These are phyloP conservation scores for Talaromyces nanjingensis DNA, from an alignment of 495 filamentous ascomycete species.

Conservation along the genomic window DNA sequence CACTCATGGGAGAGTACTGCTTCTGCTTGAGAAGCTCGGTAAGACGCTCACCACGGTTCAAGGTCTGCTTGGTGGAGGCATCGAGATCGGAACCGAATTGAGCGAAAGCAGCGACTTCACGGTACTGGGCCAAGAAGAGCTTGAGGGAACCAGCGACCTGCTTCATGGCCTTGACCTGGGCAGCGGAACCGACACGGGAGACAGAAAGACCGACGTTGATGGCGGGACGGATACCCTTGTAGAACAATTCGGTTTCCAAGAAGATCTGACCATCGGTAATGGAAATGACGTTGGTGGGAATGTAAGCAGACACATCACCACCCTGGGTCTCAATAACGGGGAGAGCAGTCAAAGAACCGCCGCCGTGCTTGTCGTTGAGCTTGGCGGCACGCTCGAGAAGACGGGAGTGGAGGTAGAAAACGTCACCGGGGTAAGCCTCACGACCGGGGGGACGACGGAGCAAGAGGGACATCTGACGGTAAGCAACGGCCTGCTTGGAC, in stretches of 20 bases:
- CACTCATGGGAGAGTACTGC: constrained; percentile 98
- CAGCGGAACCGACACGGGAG: constrained; percentile 98
- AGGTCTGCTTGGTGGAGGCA: constrained; percentile 97
- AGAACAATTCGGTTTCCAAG: constrained; percentile 98
- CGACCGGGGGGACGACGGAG: constrained; percentile 98
- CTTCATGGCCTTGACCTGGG: constrained; percentile 99
- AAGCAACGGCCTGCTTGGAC: constrained; percentile 98
- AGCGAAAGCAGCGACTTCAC: constrained; percentile 99
- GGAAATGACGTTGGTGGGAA: constrained; percentile 99
- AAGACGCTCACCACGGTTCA: constrained; percentile 97
- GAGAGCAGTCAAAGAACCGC: constrained; percentile 93
- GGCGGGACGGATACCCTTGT: constrained; percentile 99
- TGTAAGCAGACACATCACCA: constrained; percentile 99
- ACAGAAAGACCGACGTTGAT: constrained; percentile 99
- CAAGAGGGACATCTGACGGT: constrained; percentile 99
- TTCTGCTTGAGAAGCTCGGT: constrained; percentile 99
- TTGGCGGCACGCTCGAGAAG: constrained; percentile 98
- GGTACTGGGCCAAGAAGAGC: constrained; percentile 99
- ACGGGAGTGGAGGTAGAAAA: constrained; percentile 99
- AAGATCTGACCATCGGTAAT: constrained; percentile 99
- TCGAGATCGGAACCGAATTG: constrained; percentile 99
- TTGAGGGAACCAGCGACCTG: constrained; percentile 99
- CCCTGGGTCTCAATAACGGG: constrained; percentile 99
- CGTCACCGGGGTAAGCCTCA: constrained; percentile 99
- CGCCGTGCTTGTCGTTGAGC: constrained; percentile 95